Evolutionary conservation across 148 eudicot species (phyloP).

Genomic region (Beta vulgaris): DNA sequence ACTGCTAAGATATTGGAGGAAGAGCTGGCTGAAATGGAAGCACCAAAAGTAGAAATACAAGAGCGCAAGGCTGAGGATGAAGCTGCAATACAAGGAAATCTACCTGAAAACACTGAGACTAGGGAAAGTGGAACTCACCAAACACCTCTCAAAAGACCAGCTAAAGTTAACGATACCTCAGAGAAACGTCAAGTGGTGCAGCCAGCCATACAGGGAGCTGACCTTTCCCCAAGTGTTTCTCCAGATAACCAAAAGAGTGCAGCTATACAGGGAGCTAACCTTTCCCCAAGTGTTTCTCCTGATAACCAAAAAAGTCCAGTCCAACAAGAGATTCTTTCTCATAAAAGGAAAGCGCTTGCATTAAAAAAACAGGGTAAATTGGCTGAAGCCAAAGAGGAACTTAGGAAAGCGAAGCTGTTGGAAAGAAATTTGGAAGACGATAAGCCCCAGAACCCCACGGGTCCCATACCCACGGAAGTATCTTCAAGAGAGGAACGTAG

Average conservation of each 20-base stretch:
- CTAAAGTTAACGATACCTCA: conserved; percentile 34
- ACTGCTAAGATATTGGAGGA: conserved; percentile 62
- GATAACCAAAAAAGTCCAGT: conserved; percentile 36
- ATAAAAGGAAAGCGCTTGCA: conserved; percentile 67
- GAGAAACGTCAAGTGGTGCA: conserved; percentile 33
- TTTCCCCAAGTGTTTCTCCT: conserved; percentile 30
- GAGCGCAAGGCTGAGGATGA: conserved; percentile 19
- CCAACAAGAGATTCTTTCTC: conserved; percentile 57
- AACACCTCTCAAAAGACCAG: conserved; percentile 36
- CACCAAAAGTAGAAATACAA: conserved; percentile 37
- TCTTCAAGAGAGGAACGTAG: conserved; percentile 42
- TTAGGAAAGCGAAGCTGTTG: conserved; percentile 70
- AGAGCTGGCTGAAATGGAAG: conserved; percentile 68
- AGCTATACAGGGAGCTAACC: conserved; percentile 18
- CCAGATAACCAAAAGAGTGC: conserved; percentile 26
- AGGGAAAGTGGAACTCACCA: conserved; percentile 17
- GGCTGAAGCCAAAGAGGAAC: conserved; percentile 84
- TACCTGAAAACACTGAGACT: conserved; percentile 19
- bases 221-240: conserved; percentile 27
- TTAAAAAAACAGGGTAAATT: conserved; percentile 82
- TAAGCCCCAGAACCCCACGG: conserved; percentile 28
- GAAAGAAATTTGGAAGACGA: conserved; percentile 55
- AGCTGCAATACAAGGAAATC: conserved; percentile 4
- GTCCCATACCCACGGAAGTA: conserved; percentile 28
- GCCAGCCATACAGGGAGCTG: conserved; percentile 16